Base-by-base conservation (phyloP, 805 yeast species). In the Ogataea ganodermae region DNA sequence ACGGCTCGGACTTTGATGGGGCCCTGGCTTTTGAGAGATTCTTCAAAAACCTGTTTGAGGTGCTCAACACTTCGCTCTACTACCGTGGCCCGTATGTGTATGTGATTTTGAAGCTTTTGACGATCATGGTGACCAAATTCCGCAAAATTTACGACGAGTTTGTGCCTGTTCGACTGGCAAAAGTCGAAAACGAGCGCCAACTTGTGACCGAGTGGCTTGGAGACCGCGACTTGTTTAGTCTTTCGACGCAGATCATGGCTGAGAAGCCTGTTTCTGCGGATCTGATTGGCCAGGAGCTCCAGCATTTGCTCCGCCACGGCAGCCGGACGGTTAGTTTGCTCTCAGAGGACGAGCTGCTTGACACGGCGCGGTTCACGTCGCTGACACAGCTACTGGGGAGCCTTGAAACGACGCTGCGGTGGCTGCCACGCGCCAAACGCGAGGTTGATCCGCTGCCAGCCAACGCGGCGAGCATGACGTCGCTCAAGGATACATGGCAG, bases 351-450 rank as follows among this genome's bases (percentile, higher is more conserved):
- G 88, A 83, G 51, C 59, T 80, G 12, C 67, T 86, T 36, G 87
- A 81, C 50, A 10, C 69, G 14, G 74, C 74, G 12, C 70, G 79
- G 12, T 73, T 83, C 52, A 73, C 74, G 40, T 73, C 76, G 17
- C 69, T 83, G 3, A 70, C 83, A 10, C 67, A 80, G 44, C 67
- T 87, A 36, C 67, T 81, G 16, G 70, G 78, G 12, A 77, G 86
- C 3, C 53, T 84, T 1, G 67, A 72, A 14, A 80, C 89, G 82
- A 67, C 83, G 2, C 62, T 79, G 33, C 57, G 69, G 14, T 83
- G 90, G 86, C 70, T 87, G 36, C 84, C 87, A 0, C 59, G 59
- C 4, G 65, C 83, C 59, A 71, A 78, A 45, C 76, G 78, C 44
- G 72, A 70, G 7, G 62, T 68, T 5, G 45, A 41, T 12, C 44